These are phyloP conservation scores for Candida sp. DNA, from an alignment of 1,139 yeast species.

Conservation along the genomic window DNA sequence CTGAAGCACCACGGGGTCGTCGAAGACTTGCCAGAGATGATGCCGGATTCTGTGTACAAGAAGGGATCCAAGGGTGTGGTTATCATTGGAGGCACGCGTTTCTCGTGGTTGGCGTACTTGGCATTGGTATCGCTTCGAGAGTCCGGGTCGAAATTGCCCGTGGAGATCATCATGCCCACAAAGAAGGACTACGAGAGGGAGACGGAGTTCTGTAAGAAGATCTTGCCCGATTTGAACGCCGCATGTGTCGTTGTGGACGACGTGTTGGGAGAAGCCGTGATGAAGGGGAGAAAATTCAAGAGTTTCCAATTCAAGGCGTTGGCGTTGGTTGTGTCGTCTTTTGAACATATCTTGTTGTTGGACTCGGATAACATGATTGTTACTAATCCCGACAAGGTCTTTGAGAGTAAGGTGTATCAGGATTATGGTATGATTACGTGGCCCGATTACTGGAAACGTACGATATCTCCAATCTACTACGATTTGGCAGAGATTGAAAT, in stretches of 20 bases:
- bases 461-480: slow-evolving; percentile 71
- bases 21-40: slow-evolving; percentile 25
- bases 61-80: slow-evolving; percentile 36
- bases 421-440: slow-evolving; percentile 68
- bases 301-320: slow-evolving; percentile 46
- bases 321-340: slow-evolving; percentile 43
- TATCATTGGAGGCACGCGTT: slow-evolving; percentile 42
- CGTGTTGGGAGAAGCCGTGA: slow-evolving; percentile 36
- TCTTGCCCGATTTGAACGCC: slow-evolving; percentile 31
- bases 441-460: slow-evolving; percentile 87
- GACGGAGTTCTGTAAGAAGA: slow-evolving; percentile 26
- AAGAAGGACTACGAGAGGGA: slow-evolving; percentile 34
- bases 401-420: slow-evolving; percentile 57
- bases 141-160: slow-evolving; percentile 40
- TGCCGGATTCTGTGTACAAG: slow-evolving; percentile 28
- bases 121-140: slow-evolving; percentile 37
- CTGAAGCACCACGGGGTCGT: slow-evolving; percentile 28
- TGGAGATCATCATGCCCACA: slow-evolving; percentile 41
- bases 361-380: slow-evolving; percentile 48
- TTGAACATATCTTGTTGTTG: slow-evolving; percentile 43
- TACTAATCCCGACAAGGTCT: slow-evolving; percentile 43
- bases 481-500: slow-evolving; percentile 59
- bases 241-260: slow-evolving; percentile 39
- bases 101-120: slow-evolving; percentile 44
- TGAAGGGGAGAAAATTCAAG: slow-evolving; percentile 35